Evolutionary conservation across 169 alveolate species (phyloP).

Genomic region (Cryptosporidium xiaoi): DNA sequence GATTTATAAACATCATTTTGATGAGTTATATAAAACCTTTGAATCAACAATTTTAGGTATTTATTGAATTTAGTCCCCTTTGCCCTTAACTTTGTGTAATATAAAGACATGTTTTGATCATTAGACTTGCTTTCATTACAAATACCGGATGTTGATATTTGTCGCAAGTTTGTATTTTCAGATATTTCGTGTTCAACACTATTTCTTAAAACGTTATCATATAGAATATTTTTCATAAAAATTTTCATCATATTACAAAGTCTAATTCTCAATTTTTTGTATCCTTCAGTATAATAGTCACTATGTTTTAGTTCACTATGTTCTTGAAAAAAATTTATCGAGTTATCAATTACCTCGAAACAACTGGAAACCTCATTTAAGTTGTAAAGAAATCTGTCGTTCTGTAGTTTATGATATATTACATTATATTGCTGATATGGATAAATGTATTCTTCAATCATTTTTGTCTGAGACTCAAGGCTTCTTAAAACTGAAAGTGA

Average conservation of each 20-base stretch:
- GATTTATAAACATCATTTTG: slow-evolving; percentile 54
- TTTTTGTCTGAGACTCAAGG: slow-evolving; percentile 41
- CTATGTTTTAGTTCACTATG: slow-evolving; percentile 16
- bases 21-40: slow-evolving; percentile 31
- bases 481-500: slow-evolving; percentile 25
- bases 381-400: slow-evolving; percentile 21
- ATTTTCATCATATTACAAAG: slow-evolving; percentile 18
- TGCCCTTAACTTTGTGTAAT: slow-evolving; percentile 40
- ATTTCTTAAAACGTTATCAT: background rate
- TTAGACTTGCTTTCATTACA: slow-evolving; percentile 4
- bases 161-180: background rate
- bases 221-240: slow-evolving; percentile 30
- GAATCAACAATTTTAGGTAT: slow-evolving; percentile 18
- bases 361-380: slow-evolving; percentile 16
- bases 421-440: slow-evolving; percentile 71
- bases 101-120: slow-evolving; percentile 36
- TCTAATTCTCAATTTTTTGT: slow-evolving; percentile 40
- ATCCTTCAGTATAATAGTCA: slow-evolving; percentile 42
- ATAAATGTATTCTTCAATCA: slow-evolving; percentile 57
- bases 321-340: slow-evolving; percentile 35
- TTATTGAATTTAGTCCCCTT: slow-evolving; percentile 34
- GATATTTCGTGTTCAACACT: slow-evolving; percentile 6
- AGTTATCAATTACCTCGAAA: slow-evolving; percentile 55
- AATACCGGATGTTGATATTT: background rate
- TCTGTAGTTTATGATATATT: slow-evolving; percentile 40